Base-by-base conservation (phyloP, 2,329 filamentous ascomycete species). In the Penicillium sp. region DNA sequence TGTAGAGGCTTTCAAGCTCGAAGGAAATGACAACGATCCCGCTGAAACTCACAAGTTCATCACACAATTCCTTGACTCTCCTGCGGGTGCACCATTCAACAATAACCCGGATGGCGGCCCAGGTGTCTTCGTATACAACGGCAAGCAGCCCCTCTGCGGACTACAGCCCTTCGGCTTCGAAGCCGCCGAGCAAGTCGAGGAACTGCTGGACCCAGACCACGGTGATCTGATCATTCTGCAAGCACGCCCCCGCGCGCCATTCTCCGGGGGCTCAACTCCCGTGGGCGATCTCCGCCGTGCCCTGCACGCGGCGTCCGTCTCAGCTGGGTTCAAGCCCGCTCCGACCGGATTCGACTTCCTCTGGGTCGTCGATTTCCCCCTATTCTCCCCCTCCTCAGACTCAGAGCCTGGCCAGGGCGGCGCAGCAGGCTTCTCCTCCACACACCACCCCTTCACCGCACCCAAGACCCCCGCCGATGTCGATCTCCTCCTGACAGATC, bases 381-480 rank as follows among this genome's bases (percentile, higher is more conserved):
- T 99, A 65, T 99, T 99, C 76, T 91, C 91, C 1, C 90, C 87
- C 0, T 76, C 76, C 9, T 82, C 81, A 48, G 84, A 81, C 47
- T 78, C 81, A 11, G 77, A 89, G 43, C 89, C 89, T 0, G 91
- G 91, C 2, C 92, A 97, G 74, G 91, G 90, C 49, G 91, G 91
- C 16, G 73, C 79, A 1, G 85, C 91, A 0, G 91, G 92, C 4
- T 85, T 97, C 65, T 85, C 87, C 9, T 87, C 93, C 0, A 96
- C 92, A 0, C 94, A 99, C 68, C 94, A 99, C 70, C 94, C 94
- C 0, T 99, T 99, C 74, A 99, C 94, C 0, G 90, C 94, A 0
- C 94, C 94, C 0, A 84, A 89, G 34, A 84, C 84, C 0, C 72
- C 81, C 0, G 76, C 78, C 4, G 92, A 97, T 68, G 82, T 96